These are phyloP conservation scores for Cylindrodendrum hubeiense DNA, from an alignment of 2,329 filamentous ascomycete species.

Conservation along the genomic window DNA sequence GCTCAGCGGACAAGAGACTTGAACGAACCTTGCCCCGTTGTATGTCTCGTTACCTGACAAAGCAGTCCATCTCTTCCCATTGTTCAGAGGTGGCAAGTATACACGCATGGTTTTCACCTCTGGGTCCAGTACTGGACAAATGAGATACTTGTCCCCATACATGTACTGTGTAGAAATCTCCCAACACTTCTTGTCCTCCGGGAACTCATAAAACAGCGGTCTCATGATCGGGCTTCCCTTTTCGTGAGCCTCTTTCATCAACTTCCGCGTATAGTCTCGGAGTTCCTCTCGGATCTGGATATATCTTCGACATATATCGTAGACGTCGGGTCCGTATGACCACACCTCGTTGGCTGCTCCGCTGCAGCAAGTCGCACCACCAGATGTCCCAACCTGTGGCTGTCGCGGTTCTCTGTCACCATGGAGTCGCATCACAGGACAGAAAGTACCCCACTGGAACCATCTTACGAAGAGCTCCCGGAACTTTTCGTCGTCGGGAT, in stretches of 20 bases:
- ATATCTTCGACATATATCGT: conserved; percentile 71
- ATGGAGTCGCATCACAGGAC: conserved; percentile 76
- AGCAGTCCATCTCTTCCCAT: not conserved
- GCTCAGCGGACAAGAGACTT: not conserved
- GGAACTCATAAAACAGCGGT: conserved; percentile 74
- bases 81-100: not conserved
- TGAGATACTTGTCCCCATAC: conserved; percentile 58
- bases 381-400: conserved; percentile 48
- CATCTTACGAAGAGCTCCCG: conserved; percentile 74
- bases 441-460: conserved; percentile 78
- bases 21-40: not conserved
- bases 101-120: not conserved
- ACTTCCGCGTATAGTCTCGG: conserved; percentile 65
- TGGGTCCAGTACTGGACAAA: conserved; percentile 2
- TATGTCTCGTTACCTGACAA: not conserved
- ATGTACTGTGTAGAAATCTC: conserved; percentile 72
- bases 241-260: conserved; percentile 72
- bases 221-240: conserved; percentile 72
- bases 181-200: conserved; percentile 66
- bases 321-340: conserved; percentile 73
- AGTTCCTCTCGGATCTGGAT: conserved; percentile 69
- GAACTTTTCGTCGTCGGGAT: conserved; percentile 66
- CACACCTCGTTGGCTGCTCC: conserved; percentile 74
- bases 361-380: conserved; percentile 56
- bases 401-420: conserved; percentile 72